These are phyloP conservation scores for Citrus sp. DNA, from an alignment of 345 rosid species.

Conservation along the genomic window DNA sequence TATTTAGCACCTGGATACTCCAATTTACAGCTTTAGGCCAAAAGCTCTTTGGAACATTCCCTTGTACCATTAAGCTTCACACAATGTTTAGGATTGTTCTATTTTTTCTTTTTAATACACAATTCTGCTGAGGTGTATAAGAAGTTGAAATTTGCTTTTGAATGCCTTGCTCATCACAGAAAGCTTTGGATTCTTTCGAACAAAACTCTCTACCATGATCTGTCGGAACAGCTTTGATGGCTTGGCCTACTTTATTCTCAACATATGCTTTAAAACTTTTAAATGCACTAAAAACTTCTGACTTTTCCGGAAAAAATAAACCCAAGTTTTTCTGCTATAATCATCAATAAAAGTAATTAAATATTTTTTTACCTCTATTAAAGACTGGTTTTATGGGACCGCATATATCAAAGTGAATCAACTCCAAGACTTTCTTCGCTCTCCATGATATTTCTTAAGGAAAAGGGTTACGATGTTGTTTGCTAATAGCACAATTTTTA, in stretches of 20 bases:
- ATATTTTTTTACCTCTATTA: too few relatives aligned
- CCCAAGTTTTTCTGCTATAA: too few relatives aligned
- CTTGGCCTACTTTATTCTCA: neutral
- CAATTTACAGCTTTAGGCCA: neutral
- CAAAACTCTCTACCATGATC: neutral
- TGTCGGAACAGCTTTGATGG: neutral
- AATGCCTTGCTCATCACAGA: neutral
- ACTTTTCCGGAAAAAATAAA: too few relatives aligned
- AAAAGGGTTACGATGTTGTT: too few relatives aligned
- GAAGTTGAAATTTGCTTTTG: neutral
- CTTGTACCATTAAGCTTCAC: neutral
- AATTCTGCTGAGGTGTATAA: neutral
- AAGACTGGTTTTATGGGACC: too few relatives aligned
- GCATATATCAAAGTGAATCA: too few relatives aligned
- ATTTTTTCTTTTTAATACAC: neutral
- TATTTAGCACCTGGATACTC: neutral
- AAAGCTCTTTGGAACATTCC: neutral
- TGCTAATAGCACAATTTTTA: too few relatives aligned
- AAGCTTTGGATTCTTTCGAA: neutral
- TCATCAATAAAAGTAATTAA: too few relatives aligned
- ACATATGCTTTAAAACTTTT: neutral
- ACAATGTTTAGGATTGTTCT: neutral
- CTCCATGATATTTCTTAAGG: too few relatives aligned
- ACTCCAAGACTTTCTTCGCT: too few relatives aligned
- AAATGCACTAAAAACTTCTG: neutral